A percentile compares a stretch with the other conserved stretches of the same genome.
These are phyloP conservation scores for Skeletonema menzelii DNA, from an alignment of 108 stramenopile species.

Conservation along the genomic window DNA sequence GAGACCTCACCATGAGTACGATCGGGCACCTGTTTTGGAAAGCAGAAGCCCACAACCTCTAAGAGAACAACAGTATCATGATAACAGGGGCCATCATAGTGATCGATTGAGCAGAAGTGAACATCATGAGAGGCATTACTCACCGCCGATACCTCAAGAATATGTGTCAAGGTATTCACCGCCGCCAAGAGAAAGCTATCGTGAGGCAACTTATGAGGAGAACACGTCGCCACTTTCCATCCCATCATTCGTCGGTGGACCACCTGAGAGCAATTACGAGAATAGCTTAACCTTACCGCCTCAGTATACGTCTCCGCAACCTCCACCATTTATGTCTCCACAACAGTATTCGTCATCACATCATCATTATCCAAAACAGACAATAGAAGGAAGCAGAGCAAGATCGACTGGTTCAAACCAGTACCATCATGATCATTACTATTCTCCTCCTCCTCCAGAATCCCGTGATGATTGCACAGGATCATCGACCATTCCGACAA, in stretches of 20 bases:
- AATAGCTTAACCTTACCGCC: not conserved
- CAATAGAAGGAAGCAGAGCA: not conserved
- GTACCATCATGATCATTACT: not conserved
- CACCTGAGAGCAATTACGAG: constrained; percentile 8
- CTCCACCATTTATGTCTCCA: not conserved
- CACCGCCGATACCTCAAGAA: not conserved
- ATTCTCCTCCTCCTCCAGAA: constrained; percentile 7
- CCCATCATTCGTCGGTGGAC: constrained; percentile 4
- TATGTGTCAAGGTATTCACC: not conserved
- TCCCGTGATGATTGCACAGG: constrained; percentile 36
- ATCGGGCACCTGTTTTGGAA: not conserved
- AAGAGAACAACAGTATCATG: not conserved
- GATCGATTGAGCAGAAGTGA: constrained; percentile 1
- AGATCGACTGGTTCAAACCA: not conserved
- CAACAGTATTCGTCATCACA: not conserved
- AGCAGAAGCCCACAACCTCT: not conserved
- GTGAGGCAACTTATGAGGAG: not conserved
- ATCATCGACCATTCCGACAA: constrained; percentile 27
- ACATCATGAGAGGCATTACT: not conserved
- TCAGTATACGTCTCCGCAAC: not conserved
- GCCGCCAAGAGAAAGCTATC: not conserved
- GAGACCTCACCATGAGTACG: not conserved
- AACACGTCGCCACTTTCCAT: constrained; percentile 9
- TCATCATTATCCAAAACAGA: constrained; percentile 5
- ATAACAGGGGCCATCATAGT: not conserved